These are phyloP conservation scores for Carex pumila DNA, from an alignment of 176 grass and related monocot species.

Conservation along the genomic window DNA sequence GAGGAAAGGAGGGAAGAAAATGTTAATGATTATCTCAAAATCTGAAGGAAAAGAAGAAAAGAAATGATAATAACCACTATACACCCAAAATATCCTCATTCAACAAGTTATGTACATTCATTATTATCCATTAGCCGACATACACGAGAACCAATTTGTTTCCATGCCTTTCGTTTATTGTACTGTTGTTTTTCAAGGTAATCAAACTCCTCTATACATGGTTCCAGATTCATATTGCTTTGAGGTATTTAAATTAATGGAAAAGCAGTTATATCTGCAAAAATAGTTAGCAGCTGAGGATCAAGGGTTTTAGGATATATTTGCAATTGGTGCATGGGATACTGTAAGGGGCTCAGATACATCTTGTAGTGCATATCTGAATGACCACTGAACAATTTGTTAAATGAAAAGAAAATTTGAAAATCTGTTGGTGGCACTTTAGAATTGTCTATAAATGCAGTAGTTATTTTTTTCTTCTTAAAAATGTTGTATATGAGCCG, in stretches of 20 bases:
- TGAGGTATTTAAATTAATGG: too few species aligned
- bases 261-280: too few species aligned
- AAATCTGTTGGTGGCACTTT: background rate
- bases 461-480: background rate
- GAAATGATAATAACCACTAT: background rate
- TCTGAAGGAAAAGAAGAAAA: background rate
- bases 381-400: background rate
- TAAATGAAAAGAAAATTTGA: background rate
- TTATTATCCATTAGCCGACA: background rate
- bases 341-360: background rate
- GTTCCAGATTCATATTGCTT: background rate
- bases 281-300: background rate
- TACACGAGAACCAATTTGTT: background rate
- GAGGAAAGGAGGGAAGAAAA: too few species aligned
- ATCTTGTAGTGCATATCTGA: background rate
- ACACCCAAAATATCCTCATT: background rate
- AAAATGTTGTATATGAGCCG: background rate
- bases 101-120: background rate
- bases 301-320: background rate
- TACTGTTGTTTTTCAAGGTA: background rate
- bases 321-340: background rate
- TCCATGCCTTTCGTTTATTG: background rate
- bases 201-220: background rate
- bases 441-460: background rate
- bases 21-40: background rate